phyloP scores from a whole-genome alignment of 129 eudicot species.

The Ambrosia artemisiifolia region DNA sequence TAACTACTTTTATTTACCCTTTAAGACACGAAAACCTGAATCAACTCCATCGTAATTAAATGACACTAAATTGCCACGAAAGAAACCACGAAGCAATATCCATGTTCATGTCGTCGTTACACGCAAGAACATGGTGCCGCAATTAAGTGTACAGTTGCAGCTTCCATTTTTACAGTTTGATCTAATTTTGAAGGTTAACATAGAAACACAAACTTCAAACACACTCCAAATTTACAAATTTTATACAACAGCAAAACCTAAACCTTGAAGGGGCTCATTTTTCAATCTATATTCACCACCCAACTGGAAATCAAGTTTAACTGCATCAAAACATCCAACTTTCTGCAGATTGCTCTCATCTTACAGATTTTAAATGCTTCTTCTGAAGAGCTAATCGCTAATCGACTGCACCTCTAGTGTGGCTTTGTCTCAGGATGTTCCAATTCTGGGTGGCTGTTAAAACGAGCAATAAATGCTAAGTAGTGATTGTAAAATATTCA shows the following conservation, averaged over 20 bases:
- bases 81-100: background rate
- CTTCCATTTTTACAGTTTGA: constrained; percentile 16
- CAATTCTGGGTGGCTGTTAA: constrained; percentile 62
- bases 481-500: background rate
- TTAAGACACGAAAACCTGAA: background rate
- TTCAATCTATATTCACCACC: constrained; percentile 22
- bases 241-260: constrained; percentile 35
- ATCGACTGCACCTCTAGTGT: background rate
- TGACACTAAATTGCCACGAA: background rate
- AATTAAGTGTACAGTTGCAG: constrained; percentile 6
- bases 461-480: background rate
- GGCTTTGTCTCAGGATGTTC: constrained; percentile 35
- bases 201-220: constrained; percentile 24
- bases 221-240: constrained; percentile 24
- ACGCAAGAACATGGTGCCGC: background rate
- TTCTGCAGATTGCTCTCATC: constrained; percentile 26
- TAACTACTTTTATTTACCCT: too few species aligned
- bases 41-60: background rate
- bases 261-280: constrained; percentile 21
- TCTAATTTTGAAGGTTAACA: constrained; percentile 17
- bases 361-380: constrained; percentile 15
- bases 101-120: background rate
- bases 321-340: constrained; percentile 30
- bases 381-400: constrained; percentile 9
- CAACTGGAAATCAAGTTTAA: constrained; percentile 27